Base-by-base conservation (phyloP, 2,329 filamentous ascomycete species). In the Pyrenochaeta sp. region DNA sequence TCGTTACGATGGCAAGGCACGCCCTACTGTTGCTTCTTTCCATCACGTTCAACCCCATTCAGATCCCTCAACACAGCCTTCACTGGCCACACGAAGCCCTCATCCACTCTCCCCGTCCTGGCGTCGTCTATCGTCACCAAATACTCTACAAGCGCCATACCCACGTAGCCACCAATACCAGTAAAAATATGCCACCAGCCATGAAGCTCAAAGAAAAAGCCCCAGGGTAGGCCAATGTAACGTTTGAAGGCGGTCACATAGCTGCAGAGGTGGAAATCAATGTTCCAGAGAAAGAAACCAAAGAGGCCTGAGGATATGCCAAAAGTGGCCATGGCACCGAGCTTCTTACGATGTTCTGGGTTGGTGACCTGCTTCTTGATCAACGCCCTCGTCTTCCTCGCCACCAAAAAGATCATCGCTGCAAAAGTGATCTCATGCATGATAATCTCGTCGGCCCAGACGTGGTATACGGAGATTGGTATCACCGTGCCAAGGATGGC, bases 181-280 rank as follows among this genome's bases (percentile, higher is more conserved):
- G 85, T 88, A 21, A 86, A 72, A 14, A 87, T 71, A 61, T 88
- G 85, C 85, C 85, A 88, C 85, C 85, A 87, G 1, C 84, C 85
- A 62, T 87, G 85, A 12, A 87, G 64, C 71, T 87, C 85, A 4
- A 87, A 66, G 0, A 84, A 30, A 68, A 83, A 85, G 1, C 80
- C 82, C 79, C 77, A 84, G 0, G 85, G 85, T 37, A 85, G 66
- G 0, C 85, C 85, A 2, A 87, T 59, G 0, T 47, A 58, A 7
- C 73, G 71, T 43, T 83, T 80, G 10, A 81, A 57, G 0, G 58
- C 53, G 2, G 83, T 80, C 20, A 87, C 73, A 53, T 79, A 66
- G 0, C 69, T 66, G 60, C 85, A 88, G 11, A 78, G 74, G 61
- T 83, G 78, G 9, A 83, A 78, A 40, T 87, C 85, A 14, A 87